phyloP scores from a whole-genome alignment of 2,329 filamentous ascomycete genomes.

The Fusarium austroafricanum region DNA sequence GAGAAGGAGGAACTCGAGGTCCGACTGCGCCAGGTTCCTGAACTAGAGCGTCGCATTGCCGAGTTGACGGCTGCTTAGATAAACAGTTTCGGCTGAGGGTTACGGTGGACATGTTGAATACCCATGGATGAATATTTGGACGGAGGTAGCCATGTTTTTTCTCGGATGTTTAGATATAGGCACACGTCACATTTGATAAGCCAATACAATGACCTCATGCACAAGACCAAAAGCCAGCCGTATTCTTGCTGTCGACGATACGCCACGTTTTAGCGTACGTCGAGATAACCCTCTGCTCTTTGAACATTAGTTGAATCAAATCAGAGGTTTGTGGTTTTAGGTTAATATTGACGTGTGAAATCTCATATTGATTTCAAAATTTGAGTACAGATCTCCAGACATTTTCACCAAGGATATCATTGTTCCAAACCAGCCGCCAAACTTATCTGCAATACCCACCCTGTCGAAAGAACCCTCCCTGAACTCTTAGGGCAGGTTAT shows the following conservation, averaged over 20 bases:
- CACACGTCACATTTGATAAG: neutral
- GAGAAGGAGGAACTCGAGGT: slow-evolving; percentile 96
- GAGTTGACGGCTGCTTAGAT: slow-evolving; percentile 70
- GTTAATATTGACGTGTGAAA: neutral
- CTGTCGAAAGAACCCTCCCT: neutral
- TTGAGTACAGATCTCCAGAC: neutral
- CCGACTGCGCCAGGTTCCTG: slow-evolving; percentile 84
- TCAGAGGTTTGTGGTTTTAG: neutral
- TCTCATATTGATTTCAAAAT: neutral
- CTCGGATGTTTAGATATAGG: neutral
- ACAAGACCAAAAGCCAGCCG: no score
- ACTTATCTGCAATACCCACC: neutral
- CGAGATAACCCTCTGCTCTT: neutral
- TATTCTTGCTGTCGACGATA: neutral
- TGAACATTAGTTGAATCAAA: no score
- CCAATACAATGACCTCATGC: slow-evolving; percentile 1
- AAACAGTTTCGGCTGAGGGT: neutral
- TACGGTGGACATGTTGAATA: slow-evolving; percentile 7
- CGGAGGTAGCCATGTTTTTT: neutral
- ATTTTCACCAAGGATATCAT: neutral
- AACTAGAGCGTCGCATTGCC: slow-evolving; percentile 84
- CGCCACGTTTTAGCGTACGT: neutral
- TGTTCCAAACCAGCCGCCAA: neutral
- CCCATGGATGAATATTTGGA: slow-evolving; percentile 2
- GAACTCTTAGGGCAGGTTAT: slow-evolving; percentile 21